Evolutionary conservation across 495 filamentous ascomycete genomes (phyloP).

Genomic region (Peziza echinospora): DNA sequence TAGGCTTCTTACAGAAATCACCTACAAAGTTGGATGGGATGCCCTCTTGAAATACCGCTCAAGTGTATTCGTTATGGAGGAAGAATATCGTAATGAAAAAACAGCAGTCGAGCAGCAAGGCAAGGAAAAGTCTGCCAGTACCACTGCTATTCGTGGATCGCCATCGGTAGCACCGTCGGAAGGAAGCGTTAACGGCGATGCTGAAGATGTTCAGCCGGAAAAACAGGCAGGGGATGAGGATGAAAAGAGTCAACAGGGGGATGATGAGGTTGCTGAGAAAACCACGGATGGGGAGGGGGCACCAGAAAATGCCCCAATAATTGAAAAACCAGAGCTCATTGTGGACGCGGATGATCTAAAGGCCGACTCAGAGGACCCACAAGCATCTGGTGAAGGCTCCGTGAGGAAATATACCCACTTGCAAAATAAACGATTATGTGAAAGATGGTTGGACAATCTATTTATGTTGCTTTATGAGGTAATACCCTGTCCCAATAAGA

Average conservation of each 20-base stretch:
- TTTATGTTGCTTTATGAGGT: constrained; percentile 95
- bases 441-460: constrained; percentile 92
- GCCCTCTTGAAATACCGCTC: constrained; percentile 79
- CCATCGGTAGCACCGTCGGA: constrained; percentile 34
- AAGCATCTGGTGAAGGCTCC: constrained; percentile 21
- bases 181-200: constrained; percentile 18
- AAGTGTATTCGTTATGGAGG: constrained; percentile 98
- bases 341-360: constrained; percentile 65
- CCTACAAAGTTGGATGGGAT: constrained; percentile 91
- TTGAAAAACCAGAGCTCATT: constrained; percentile 65
- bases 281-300: constrained; percentile 23
- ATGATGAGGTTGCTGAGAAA: constrained; percentile 20
- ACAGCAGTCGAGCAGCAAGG: constrained; percentile 29
- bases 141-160: constrained; percentile 45
- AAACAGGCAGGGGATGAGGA: constrained; percentile 25
- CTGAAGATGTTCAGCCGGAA: constrained; percentile 12
- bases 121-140: constrained; percentile 33
- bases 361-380: constrained; percentile 8
- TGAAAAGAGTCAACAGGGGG: constrained; percentile 24
- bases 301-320: constrained; percentile 26
- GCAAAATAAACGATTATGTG: constrained; percentile 89
- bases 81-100: constrained; percentile 85
- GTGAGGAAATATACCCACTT: constrained; percentile 44
- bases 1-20: constrained; percentile 79
- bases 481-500: constrained; percentile 1